Base-by-base conservation (phyloP, 2,329 filamentous ascomycete species). In the Thielaviopsis musarum region DNA sequence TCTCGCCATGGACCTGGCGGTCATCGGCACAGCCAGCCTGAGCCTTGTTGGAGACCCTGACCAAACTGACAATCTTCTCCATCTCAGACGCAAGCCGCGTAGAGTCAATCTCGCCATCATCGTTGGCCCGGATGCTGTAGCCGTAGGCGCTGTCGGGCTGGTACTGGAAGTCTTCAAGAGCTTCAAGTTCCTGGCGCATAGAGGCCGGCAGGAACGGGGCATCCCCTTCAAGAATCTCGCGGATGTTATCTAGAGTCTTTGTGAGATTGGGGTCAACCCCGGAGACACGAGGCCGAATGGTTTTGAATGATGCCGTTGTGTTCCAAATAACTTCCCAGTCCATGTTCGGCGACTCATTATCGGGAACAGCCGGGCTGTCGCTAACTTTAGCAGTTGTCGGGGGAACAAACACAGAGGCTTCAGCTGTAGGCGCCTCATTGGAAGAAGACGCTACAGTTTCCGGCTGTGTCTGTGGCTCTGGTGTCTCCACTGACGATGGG, bases 281-380 rank as follows among this genome's bases (percentile, higher is more conserved):
- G 0, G 59, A 54, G 21, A 61, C 41, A 7, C 30, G 19, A 10
- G 59, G 59, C 17, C 59, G 52, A 22, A 61, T 58, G n/a, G 41
- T 30, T 28, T 61, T 61, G 41, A 61, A 61, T 21, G 59, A 61
- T 17, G 59, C 54, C 3, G 56, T 61, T 4, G 56, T 58, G 13
- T 58, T 56, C 59, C 55, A 61, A 22, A 58, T 48, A 34, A 61
- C 49, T 30, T 61, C 59, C 59, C 59, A 61, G 48, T 61, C 59
- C 59, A 61, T 61, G 7, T 58, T 49, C 13, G n/a, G 28, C 7
- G 19, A 22, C 19, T 38, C 15, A 13, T 5, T 19, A 13, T 38
- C 53, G 15, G 30, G 10, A n/a, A 24, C 52, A 3, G 30, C 12
- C 13, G 21, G 53, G 53, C 17, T 22, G 19, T 34, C 10, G 30